Evolutionary conservation across 805 yeast species (phyloP).

Genomic region (Debaryomyces maramus): DNA sequence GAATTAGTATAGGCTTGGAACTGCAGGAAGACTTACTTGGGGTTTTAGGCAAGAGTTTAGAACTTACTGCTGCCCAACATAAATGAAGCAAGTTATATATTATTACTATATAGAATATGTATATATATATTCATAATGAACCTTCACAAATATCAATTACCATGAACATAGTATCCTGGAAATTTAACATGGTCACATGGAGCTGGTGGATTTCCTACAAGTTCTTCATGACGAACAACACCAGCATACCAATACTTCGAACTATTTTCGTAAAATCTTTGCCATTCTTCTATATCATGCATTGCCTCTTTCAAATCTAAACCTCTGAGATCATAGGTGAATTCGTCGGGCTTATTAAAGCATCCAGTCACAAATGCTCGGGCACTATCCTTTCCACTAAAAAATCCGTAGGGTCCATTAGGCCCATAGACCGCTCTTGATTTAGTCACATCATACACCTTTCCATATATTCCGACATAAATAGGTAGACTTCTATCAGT

Average conservation of each 20-base stretch:
- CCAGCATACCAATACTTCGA: conserved; percentile 65
- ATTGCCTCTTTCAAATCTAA: conserved; percentile 44
- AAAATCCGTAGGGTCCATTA: conserved; percentile 51
- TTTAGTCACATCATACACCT: conserved; percentile 62
- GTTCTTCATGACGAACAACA: conserved; percentile 44
- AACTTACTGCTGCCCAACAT: conserved; percentile 25
- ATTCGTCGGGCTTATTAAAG: conserved; percentile 51
- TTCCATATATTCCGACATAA: conserved; percentile 58
- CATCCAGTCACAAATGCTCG: conserved; percentile 74
- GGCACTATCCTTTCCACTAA: conserved; percentile 68
- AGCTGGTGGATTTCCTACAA: conserved; percentile 51
- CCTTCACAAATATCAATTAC: too few relatives aligned
- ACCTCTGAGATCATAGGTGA: conserved; percentile 67
- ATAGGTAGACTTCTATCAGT: conserved; percentile 48
- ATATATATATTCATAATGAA: too few relatives aligned
- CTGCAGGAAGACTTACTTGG: conserved; percentile 56
- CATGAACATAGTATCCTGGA: conserved; percentile 14
- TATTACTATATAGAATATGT: too few relatives aligned
- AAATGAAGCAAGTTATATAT: too few relatives aligned
- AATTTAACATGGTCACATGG: conserved; percentile 42
- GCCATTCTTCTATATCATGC: conserved; percentile 52
- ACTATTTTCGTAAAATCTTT: conserved; percentile 45
- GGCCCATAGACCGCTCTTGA: conserved; percentile 57
- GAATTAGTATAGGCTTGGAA: conserved; percentile 87
- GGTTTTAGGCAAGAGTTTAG: conserved; percentile 54